Conservation (phyloP, 495 filamentous ascomycete genomes). For the Podospora bellae-mahoneyi region DNA sequence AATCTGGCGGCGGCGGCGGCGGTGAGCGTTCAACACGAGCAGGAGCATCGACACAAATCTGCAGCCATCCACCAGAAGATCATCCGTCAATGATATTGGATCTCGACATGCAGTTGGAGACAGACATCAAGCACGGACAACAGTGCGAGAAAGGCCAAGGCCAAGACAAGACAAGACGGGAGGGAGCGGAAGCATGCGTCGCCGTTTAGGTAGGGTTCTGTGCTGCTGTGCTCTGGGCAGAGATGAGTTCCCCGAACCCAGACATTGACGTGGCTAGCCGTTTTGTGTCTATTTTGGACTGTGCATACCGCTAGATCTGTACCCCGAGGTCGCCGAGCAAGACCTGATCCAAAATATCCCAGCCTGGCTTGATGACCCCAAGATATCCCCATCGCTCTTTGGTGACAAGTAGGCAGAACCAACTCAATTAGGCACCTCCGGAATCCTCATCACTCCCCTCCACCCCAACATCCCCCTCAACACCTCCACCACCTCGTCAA, state of each 20-base stretch:
- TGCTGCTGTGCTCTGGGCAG: background rate
- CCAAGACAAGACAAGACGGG: background rate
- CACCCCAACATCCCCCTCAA: constrained; percentile 33
- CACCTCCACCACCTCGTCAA: constrained; percentile 30
- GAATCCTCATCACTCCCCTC: constrained; percentile 35
- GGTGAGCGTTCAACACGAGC: too few species aligned
- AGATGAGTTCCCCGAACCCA: background rate
- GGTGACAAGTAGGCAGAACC: background rate
- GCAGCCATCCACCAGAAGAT: too few species aligned
- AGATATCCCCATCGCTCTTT: too few species aligned
- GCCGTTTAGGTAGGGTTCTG: background rate
- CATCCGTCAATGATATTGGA: too few species aligned
- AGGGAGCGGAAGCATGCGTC: background rate
- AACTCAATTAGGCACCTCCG: constrained; percentile 12
- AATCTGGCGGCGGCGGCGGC: too few species aligned
- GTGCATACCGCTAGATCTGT: background rate
- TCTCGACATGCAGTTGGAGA: background rate
- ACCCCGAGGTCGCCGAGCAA: background rate
- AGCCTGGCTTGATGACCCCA: background rate
- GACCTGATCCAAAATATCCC: background rate
- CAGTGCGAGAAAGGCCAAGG: background rate
- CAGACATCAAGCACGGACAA: background rate
- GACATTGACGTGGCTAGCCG: background rate
- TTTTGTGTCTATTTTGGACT: background rate
- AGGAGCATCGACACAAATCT: too few species aligned